A percentile compares a stretch with the other conserved stretches of the same genome.
These are phyloP conservation scores for Penicillium sp. DNA, from an alignment of 2,329 filamentous ascomycete genomes.

Conservation along the genomic window DNA sequence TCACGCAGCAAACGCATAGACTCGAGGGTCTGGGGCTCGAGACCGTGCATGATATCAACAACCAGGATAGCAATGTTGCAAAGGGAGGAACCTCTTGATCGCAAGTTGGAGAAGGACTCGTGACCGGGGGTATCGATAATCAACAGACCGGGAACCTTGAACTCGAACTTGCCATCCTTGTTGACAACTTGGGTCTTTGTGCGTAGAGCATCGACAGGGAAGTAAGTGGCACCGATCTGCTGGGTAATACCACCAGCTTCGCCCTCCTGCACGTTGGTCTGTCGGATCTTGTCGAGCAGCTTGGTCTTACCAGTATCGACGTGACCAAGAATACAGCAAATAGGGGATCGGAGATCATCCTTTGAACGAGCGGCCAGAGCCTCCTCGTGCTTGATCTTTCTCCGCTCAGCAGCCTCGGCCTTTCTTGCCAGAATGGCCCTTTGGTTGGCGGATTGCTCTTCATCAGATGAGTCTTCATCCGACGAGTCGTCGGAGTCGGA, in stretches of 20 bases:
- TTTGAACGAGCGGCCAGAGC: constrained; percentile 87
- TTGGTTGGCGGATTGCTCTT: constrained; percentile 70
- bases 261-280: constrained; percentile 97
- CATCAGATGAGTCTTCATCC: constrained; percentile 54
- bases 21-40: constrained; percentile 94
- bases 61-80: constrained; percentile 99
- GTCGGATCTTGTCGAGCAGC: constrained; percentile 94
- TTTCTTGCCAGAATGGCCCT: constrained; percentile 74
- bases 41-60: constrained; percentile 99
- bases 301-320: constrained; percentile 99
- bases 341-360: constrained; percentile 93
- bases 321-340: constrained; percentile 99
- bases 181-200: constrained; percentile 95
- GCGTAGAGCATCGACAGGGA: constrained; percentile 87
- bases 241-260: constrained; percentile 99
- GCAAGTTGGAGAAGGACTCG: constrained; percentile 99
- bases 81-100: constrained; percentile 93
- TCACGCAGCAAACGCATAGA: constrained; percentile 94
- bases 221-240: constrained; percentile 99
- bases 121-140: constrained; percentile 98
- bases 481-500: constrained; percentile 45
- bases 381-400: constrained; percentile 86
- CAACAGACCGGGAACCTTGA: constrained; percentile 94
- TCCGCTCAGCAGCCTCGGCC: constrained; percentile 81
- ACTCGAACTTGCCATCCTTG: constrained; percentile 82